Evolutionary conservation across 176 grass and related monocot genomes (phyloP).

Genomic region (Dactylis glomerata): DNA sequence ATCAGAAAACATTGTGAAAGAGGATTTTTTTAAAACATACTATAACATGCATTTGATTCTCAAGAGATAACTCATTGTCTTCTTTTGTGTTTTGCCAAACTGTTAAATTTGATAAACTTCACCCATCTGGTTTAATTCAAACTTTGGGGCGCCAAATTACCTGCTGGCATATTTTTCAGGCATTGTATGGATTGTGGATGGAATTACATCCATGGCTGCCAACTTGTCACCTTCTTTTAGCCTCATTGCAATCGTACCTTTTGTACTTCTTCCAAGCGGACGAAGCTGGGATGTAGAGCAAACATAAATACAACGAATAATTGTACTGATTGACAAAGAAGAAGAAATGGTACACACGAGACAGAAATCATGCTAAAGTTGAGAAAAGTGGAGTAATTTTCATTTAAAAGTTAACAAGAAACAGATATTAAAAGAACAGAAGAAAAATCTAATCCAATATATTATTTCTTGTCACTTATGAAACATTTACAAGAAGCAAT

Average conservation of each 20-base stretch:
- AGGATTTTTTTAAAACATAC: neutral
- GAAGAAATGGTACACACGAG: neutral
- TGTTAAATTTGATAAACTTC: neutral
- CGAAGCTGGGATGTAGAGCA: constrained; percentile 61
- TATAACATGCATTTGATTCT: neutral
- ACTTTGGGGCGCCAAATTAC: constrained; percentile 27
- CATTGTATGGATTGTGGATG: constrained; percentile 60
- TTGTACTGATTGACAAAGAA: neutral
- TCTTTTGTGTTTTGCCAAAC: neutral
- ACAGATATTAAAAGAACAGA: neutral
- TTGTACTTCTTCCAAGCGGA: constrained; percentile 69
- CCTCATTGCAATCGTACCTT: constrained; percentile 72
- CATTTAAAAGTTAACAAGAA: neutral
- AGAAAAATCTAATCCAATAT: neutral
- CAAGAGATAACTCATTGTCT: neutral
- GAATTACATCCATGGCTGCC: constrained; percentile 91
- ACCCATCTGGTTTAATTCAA: constrained; percentile 1
- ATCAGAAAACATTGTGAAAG: neutral
- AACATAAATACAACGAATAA: constrained; percentile 35
- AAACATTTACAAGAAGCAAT: neutral
- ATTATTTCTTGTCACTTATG: neutral
- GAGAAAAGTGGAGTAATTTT: neutral
- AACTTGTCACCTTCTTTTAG: constrained; percentile 78
- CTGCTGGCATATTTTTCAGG: constrained; percentile 42
- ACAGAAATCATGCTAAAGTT: neutral